These are phyloP conservation scores for Babesia sp. DNA, from an alignment of 169 alveolate species.

Conservation along the genomic window DNA sequence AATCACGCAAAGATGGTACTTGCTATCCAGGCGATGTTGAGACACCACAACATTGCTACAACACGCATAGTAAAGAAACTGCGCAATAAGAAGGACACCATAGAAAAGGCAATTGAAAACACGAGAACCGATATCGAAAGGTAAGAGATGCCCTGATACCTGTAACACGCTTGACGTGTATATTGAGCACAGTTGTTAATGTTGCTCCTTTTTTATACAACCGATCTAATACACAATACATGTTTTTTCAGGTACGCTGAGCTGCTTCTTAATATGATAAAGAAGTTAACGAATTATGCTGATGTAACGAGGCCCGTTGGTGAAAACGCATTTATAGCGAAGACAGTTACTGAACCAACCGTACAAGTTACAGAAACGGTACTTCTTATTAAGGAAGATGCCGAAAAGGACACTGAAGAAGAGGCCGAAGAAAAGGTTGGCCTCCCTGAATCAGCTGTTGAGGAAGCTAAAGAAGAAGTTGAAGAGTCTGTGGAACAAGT, in stretches of 20 bases:
- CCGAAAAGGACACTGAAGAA: too few relatives aligned
- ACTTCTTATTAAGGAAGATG: too few relatives aligned
- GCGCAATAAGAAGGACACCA: neutral
- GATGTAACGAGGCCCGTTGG: neutral
- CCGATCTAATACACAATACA: slow-evolving; percentile 21
- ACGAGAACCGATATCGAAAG: slow-evolving; percentile 53
- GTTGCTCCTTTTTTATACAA: neutral
- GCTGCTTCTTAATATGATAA: slow-evolving; percentile 3
- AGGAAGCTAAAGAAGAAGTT: neutral
- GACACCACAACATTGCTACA: slow-evolving; percentile 22
- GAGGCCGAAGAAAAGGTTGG: neutral
- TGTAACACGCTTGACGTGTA: neutral
- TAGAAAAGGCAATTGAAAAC: slow-evolving; percentile 1
- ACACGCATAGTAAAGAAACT: slow-evolving; percentile 12
- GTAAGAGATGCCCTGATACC: slow-evolving; percentile 7
- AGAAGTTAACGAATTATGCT: neutral
- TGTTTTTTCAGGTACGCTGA: slow-evolving; percentile 44
- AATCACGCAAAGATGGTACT: neutral
- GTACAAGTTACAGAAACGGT: too few relatives aligned
- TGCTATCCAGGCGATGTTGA: slow-evolving; percentile 13
- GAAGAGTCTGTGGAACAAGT: neutral
- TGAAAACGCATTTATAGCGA: neutral
- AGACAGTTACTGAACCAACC: neutral
- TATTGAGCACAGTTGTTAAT: neutral
- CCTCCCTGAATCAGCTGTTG: neutral